Evolutionary conservation across 1,139 yeast genomes (phyloP), one percentile per base, ranked within the genome.

Genomic region (Yamadazyma aaseri): DNA sequence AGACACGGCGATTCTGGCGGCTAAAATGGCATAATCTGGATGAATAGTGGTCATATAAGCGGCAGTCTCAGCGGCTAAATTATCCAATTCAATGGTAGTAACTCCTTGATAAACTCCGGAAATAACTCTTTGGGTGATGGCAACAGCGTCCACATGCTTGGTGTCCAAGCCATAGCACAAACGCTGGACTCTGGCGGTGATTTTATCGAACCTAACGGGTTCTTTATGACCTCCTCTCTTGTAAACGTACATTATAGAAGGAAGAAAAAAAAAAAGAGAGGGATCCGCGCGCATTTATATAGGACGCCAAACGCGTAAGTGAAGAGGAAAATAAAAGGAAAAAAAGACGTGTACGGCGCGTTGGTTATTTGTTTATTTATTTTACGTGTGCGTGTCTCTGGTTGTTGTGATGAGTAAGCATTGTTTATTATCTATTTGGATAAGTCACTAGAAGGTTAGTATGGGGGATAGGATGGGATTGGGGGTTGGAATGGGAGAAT

Each of bases 31-130:
- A 53, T 92, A 90, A 63, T 92, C 97, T 15, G 97, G 97, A 60
- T 92, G 98, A 41, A 84, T 79, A 13, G 97, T 92, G 42, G 97
- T 86, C 96, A 90, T 84, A 53, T 86, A 84, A 28, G 97, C 97
- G 38, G 97, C 94, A 26, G 97, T 89, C 65, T 92, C 98, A 27
- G 97, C 96, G 32, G 96, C 95, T 51, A 92, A 74, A 63, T 92
- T 89, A 50, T 86, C 92, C 45, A 90, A 75, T 60, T 89, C 97
- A 45, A 86, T 78, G 38, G 98, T 92, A 53, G 92, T 89, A 35
- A 92, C 98, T 50, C 98, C 98, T 54, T 89, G 95, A 66, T 87
- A 87, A 36, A 87, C 95, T 48, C 96, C 96, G 17, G 90, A 76
- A 45, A 86, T 86, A 47, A 86, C 89, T 56, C 90, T 75, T 60